phyloP scores from a whole-genome alignment of 2,329 filamentous ascomycete species.

The Diaporthe velutina region DNA sequence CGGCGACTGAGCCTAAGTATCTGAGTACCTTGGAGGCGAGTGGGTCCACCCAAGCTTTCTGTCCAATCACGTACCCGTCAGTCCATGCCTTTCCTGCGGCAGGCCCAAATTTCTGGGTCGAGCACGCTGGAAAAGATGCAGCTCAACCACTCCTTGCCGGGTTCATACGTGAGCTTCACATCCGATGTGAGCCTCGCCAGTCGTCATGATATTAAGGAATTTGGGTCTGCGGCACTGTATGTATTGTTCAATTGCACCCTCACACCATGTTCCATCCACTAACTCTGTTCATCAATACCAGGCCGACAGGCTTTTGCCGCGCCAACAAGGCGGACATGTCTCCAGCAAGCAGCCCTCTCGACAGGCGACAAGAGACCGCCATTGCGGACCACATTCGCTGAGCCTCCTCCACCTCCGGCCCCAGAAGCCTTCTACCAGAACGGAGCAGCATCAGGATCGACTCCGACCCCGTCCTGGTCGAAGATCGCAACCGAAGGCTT shows the following conservation, averaged over 20 bases:
- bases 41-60: neutral
- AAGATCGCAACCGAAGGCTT: neutral
- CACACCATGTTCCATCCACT: neutral
- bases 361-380: slow-evolving; percentile 47
- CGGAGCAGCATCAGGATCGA: neutral
- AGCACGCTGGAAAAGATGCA: slow-evolving; percentile 30
- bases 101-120: slow-evolving; percentile 30
- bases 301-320: slow-evolving; percentile 66
- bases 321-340: slow-evolving; percentile 54
- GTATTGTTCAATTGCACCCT: slow-evolving; percentile 38
- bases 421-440: neutral
- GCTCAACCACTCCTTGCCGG: slow-evolving; percentile 9
- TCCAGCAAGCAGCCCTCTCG: slow-evolving; percentile 54
- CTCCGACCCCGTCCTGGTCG: neutral
- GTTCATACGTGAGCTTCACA: slow-evolving; percentile 28
- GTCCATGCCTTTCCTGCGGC: neutral
- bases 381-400: slow-evolving; percentile 44
- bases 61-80: neutral
- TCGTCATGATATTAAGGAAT: slow-evolving; percentile 68
- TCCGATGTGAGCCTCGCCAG: slow-evolving; percentile 46
- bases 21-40: neutral
- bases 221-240: slow-evolving; percentile 67
- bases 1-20: neutral
- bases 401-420: slow-evolving; percentile 40
- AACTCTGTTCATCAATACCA: slow-evolving; percentile 48